Conservation (phyloP, 2,329 filamentous ascomycete species). For the Pleoardoris graminearum region DNA sequence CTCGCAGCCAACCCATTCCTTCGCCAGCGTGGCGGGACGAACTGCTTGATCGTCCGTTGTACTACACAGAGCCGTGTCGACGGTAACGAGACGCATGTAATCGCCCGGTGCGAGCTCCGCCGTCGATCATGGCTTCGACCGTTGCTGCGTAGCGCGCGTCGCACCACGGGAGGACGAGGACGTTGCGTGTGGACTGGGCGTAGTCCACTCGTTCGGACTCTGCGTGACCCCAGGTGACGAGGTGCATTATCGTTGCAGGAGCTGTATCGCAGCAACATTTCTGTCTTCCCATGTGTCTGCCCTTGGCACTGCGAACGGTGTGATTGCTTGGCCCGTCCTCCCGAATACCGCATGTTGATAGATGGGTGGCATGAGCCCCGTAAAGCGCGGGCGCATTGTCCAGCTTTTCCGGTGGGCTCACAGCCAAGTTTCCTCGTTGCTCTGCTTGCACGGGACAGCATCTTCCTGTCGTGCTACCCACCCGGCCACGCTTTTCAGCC, state of each 20-base stretch:
- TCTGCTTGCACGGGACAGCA: constrained; percentile 22
- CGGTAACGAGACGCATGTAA: constrained; percentile 30
- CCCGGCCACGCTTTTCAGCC: constrained; percentile 31
- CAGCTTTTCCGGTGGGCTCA: constrained; percentile 18
- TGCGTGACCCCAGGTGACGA: constrained; percentile 6
- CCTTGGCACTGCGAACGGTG: constrained; percentile 3
- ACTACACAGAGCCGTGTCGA: constrained; percentile 21
- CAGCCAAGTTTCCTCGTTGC: constrained; percentile 22
- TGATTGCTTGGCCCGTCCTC: not conserved
- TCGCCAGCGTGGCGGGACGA: constrained; percentile 33
- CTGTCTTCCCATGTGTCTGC: not conserved
- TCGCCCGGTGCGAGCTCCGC: constrained; percentile 16
- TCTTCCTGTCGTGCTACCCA: constrained; percentile 41
- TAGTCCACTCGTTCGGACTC: not conserved
- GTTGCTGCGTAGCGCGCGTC: constrained; percentile 10
- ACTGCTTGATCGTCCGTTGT: constrained; percentile 16
- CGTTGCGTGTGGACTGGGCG: constrained; percentile 5
- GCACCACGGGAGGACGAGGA: not conserved
- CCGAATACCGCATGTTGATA: not conserved
- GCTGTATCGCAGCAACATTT: not conserved
- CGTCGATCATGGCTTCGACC: constrained; percentile 19
- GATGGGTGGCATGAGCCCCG: not conserved
- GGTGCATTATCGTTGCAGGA: constrained; percentile 10
- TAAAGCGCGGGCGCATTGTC: not conserved
- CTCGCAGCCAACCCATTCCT: constrained; percentile 23